Evolutionary conservation across 2,329 filamentous ascomycete genomes (phyloP), one percentile per base, ranked within the genome.

Genomic region (Blastomyces silverae): DNA sequence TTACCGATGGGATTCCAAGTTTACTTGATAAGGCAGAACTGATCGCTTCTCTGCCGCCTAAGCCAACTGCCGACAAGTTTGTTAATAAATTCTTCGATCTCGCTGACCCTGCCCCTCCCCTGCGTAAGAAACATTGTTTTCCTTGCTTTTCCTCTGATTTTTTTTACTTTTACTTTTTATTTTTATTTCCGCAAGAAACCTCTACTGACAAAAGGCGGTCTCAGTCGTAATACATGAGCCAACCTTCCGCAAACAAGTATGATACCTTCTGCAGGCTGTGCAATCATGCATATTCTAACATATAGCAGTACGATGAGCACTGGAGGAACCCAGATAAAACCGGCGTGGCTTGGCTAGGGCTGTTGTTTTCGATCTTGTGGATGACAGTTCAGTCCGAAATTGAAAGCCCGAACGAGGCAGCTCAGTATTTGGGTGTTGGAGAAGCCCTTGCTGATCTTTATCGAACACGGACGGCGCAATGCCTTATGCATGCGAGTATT

Each of bases 401-500:
- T 44, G 34, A 63, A 31, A 52, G 17, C 34, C 34, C 20, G n/a
- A 46, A 22, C 10, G n/a, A 39, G 4, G 48, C 52, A 56, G 39
- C 58, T 31, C 25, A 61, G 28, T 61, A 61, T 28, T 57, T 52
- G 25, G 61, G 61, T 10, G 37, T 63, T 15, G 46, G 42, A 31
- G n/a, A 37, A 37, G 7, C 11, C 22, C 61, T 63, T 22, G 48
- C 50, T 39, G 39, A 53, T 25, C 46, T 55, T 31, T 66, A 65
- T 48, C 25, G 65, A 25, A 25, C 44, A 22, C 65, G 64, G 17
- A 65, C 65, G 52, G 69, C 71, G 52, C 71, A 75, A 58, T 73
- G 71, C 65, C 71, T 74, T 59, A 65, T 72, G 55, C 56, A 71
- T 61, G 71, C 62, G 25, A 66, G 58, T 62, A 73, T 73, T 64